These are phyloP conservation scores for Diaporthe sp. DNA, from an alignment of 2,329 filamentous ascomycete genomes.

Conservation along the genomic window DNA sequence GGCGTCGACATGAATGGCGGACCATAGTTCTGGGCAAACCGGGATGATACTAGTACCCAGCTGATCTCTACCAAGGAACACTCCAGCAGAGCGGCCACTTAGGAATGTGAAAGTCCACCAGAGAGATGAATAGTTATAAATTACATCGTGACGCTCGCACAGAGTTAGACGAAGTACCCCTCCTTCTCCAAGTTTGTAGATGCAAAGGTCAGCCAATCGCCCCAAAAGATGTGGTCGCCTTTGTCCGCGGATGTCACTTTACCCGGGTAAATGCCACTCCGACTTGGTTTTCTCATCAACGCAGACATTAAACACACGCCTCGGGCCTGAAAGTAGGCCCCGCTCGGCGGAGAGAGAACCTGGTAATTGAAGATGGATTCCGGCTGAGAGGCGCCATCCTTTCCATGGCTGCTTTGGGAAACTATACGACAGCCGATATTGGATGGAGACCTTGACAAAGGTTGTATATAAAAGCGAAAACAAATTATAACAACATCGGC, in stretches of 20 bases:
- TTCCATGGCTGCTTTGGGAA: background rate
- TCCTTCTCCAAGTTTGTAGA: background rate
- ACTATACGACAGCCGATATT: background rate
- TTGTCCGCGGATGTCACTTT: background rate
- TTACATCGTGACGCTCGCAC: background rate
- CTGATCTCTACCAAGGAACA: background rate
- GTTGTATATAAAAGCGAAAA: background rate
- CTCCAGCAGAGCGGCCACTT: background rate
- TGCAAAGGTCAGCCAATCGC: background rate
- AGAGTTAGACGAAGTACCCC: background rate
- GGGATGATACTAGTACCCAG: background rate
- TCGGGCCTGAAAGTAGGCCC: conserved; percentile 1
- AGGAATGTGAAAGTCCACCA: background rate
- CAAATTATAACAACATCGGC: background rate
- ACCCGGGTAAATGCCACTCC: conserved; percentile 6
- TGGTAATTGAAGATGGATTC: background rate
- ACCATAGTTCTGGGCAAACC: background rate
- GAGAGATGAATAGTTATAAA: background rate
- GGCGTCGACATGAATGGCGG: background rate
- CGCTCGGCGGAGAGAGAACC: background rate
- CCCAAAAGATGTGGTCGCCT: background rate
- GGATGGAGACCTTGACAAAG: background rate
- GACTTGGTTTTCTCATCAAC: background rate
- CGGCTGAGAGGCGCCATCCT: background rate
- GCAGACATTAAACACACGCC: background rate